Conservation (phyloP, 139 green algal genomes). For the Picochlorum sp. region DNA sequence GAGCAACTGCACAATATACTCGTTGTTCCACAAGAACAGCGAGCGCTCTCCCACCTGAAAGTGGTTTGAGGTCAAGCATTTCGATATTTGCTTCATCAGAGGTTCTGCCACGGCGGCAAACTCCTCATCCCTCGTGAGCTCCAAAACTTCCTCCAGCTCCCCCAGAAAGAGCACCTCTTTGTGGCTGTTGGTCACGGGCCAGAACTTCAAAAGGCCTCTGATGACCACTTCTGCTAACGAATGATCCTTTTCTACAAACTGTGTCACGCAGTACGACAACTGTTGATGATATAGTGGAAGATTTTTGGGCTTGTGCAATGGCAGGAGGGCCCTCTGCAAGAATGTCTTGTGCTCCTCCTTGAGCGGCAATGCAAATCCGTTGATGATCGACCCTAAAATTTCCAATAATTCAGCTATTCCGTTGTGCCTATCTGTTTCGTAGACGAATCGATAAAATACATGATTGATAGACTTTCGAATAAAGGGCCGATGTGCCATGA, state of each 20-base stretch:
- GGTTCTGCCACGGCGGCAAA: constrained; percentile 85
- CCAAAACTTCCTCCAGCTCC: constrained; percentile 97
- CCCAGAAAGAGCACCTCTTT: constrained; percentile 99
- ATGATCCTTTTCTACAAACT: constrained; percentile 99
- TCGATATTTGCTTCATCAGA: constrained; percentile 86
- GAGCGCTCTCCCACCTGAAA: constrained; percentile 95
- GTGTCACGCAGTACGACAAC: constrained; percentile 96
- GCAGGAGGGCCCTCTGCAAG: constrained; percentile 85
- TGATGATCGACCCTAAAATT: constrained; percentile 97
- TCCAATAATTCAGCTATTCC: constrained; percentile 95
- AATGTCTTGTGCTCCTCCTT: constrained; percentile 97
- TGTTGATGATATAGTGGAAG: constrained; percentile 98
- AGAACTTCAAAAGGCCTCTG: constrained; percentile 86
- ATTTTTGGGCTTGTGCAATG: constrained; percentile 98
- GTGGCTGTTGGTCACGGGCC: constrained; percentile 96
- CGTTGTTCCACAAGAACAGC: constrained; percentile 99
- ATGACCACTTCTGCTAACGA: constrained; percentile 91
- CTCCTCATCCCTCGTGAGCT: constrained; percentile 88
- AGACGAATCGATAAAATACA: constrained; percentile 99
- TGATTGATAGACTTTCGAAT: constrained; percentile 99
- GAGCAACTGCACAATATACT: constrained; percentile 96
- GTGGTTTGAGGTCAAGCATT: constrained; percentile 84
- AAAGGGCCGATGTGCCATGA: constrained; percentile 97
- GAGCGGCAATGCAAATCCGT: constrained; percentile 96
- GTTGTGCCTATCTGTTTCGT: constrained; percentile 98